Base-by-base conservation (phyloP, 768 basidiomycete species). In the Hypholoma fasciculare region DNA sequence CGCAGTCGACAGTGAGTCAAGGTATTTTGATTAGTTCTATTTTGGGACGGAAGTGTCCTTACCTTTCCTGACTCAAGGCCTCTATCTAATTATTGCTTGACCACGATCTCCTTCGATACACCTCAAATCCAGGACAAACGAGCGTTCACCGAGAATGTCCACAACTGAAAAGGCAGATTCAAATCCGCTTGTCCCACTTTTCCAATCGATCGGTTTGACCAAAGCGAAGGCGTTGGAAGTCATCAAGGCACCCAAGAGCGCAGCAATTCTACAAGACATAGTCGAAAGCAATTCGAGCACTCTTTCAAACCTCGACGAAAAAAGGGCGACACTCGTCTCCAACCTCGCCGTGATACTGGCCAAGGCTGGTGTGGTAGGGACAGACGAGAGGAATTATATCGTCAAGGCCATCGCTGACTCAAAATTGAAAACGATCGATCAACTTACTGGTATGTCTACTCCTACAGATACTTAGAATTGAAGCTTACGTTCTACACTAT, bases 211-310 rank as follows among this genome's bases (percentile, higher is more conserved):
- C 56, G 92, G 92, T 23, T 77, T 97, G 44, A 77, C 87, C 42
- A 80, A 85, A 58, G 74, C 88, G 52, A 92, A 94, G 70, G 91
- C 95, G 1, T 80, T 82, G 9, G 94, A 97, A 65, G 89, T 91
- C 4, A 85, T 87, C 37, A 92, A 94, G 69, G 89, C 82, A 58
- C 77, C 88, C 3, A 96, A 93, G 77, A 84, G 84, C 66, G 89
- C 92, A 5, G 70, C 80, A 3, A 75, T 87, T 17, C 79, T 96
- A 56, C 85, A 83, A 65, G 82, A 82, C 20, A 81, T 96, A 51
- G 86, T 94, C 59, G 82, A 85, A 49, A 75, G 72, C 49, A 77
- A 87, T 66, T 69, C 76, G 7, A 75, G 86, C 16, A 68, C 75
- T 38, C 72, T 71, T 17, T 74, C 71, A n/a, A 76, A 76, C 4